Percentiles rank a stretch among this genome's conserved stretches.
phyloP scores from a whole-genome alignment of 2,329 filamentous ascomycete genomes.

The Myriangium duriaei region DNA sequence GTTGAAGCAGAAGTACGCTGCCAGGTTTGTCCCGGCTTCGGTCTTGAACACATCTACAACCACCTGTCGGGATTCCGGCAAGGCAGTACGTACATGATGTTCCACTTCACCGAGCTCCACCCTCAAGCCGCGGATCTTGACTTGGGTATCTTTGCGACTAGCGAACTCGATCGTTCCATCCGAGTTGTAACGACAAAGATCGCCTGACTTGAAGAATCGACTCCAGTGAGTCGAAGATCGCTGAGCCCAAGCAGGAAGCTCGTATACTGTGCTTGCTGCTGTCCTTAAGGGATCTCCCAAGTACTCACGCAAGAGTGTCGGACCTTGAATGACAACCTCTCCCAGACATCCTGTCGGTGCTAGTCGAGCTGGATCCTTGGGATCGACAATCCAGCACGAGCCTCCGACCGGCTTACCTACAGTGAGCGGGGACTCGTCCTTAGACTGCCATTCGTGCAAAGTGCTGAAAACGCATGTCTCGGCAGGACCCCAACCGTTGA shows the following conservation, averaged over 20 bases:
- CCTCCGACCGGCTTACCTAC: not conserved
- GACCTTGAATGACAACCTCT: not conserved
- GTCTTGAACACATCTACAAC: constrained; percentile 25
- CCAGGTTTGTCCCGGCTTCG: not conserved
- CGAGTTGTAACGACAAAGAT: constrained; percentile 59
- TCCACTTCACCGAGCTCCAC: constrained; percentile 92
- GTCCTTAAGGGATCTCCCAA: not conserved
- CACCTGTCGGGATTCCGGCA: constrained; percentile 20
- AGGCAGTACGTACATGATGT: constrained; percentile 35
- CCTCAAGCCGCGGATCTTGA: constrained; percentile 87
- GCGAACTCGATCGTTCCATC: constrained; percentile 59
- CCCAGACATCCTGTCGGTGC: not conserved
- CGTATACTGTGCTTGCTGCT: not conserved
- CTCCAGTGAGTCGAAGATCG: not conserved
- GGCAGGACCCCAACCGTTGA: constrained; percentile 3
- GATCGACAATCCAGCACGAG: not conserved
- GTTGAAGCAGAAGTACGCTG: not conserved
- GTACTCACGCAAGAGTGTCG: not conserved
- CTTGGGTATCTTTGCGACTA: constrained; percentile 70
- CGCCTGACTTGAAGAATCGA: constrained; percentile 61
- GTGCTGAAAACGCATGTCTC: constrained; percentile 1
- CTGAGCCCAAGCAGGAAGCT: not conserved
- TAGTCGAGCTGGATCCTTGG: not conserved
- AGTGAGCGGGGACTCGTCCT: not conserved
- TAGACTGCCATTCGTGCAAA: constrained; percentile 11